A percentile compares a stretch with the other conserved stretches of the same genome.
These are phyloP conservation scores for Nematodospora anomalae DNA, from an alignment of 1,139 yeast species.

Conservation along the genomic window DNA sequence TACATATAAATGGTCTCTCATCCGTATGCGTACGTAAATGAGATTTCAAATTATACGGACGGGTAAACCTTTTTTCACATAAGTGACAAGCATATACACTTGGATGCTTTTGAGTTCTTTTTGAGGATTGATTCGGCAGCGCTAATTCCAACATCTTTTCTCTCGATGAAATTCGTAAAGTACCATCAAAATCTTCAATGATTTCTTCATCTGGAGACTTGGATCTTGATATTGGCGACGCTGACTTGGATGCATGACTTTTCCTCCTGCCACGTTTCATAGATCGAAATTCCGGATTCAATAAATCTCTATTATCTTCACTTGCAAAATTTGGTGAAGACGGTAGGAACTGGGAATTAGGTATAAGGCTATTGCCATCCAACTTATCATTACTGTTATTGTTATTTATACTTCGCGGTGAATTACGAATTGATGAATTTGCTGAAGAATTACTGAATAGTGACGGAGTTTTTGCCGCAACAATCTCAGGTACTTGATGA, in stretches of 20 bases:
- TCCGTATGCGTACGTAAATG: slow-evolving; percentile 93
- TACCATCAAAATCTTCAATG: slow-evolving; percentile 17
- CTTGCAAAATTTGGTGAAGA: slow-evolving; percentile 11
- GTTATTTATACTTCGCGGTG: slow-evolving; percentile 16
- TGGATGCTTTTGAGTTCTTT: slow-evolving; percentile 72
- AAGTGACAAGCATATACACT: slow-evolving; percentile 78
- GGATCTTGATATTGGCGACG: slow-evolving; percentile 18
- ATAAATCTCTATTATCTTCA: slow-evolving; percentile 16
- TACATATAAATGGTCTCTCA: slow-evolving; percentile 87
- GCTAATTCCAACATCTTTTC: slow-evolving; percentile 68
- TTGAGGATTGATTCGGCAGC: slow-evolving; percentile 47
- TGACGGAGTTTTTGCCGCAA: slow-evolving; percentile 44
- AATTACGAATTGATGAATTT: slow-evolving; percentile 29
- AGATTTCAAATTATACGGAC: slow-evolving; percentile 90
- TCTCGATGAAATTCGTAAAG: slow-evolving; percentile 30
- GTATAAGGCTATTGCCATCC: slow-evolving; percentile 16
- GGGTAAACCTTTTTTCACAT: slow-evolving; percentile 83
- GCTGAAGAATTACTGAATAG: slow-evolving; percentile 44
- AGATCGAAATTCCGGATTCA: slow-evolving; percentile 36
- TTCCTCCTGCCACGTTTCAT: slow-evolving; percentile 36
- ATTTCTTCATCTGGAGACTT: slow-evolving; percentile 14
- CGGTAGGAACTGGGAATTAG: slow-evolving; percentile 21
- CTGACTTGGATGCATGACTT: slow-evolving; percentile 26
- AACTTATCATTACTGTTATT: slow-evolving; percentile 8
- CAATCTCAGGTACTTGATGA: slow-evolving; percentile 35